Base-by-base conservation (phyloP, 805 yeast species). In the Metschnikowia kunwiensis region DNA sequence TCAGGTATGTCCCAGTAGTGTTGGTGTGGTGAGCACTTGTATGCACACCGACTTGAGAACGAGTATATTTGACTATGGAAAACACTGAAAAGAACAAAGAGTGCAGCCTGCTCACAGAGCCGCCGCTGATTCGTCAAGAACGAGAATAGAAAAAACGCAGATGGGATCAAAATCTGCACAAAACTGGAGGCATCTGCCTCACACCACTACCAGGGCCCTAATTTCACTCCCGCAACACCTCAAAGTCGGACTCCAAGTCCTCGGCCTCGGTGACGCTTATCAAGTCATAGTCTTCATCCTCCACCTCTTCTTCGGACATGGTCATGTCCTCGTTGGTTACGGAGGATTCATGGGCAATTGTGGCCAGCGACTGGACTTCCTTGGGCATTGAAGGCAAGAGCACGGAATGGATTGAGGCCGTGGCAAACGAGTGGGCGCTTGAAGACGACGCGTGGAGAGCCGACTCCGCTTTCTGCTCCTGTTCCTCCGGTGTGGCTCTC, bases 221-320 rank as follows among this genome's bases (percentile, higher is more conserved):
- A n/a, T n/a, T n/a, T n/a, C n/a, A 19, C 19, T 38, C 53, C 1
- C 68, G 60, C 42, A 67, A 56, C 17, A 67, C 43, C 39, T 66
- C 71, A 37, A 47, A 67, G 42, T 67, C 72, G 3, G 70, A 64
- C 21, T 49, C 57, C 26, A 48, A 40, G 17, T 50, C 55, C 23
- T 42, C 50, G 12, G 54, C 61, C 12, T 57, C 64, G 13, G 50
- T 57, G 27, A 51, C 53, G 38, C 65, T 58, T 24, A 64, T 57
- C 29, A 63, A 51, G 36, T 63, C 68, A 29, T 57, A 61, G 32
- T 59, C 67, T 12, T 61, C 66, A 16, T 44, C 53, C 13, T 44
- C 49, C 12, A 28, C 44, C 10, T 39, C 48, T 15, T 33, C 36
- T 9, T 19, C 37, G 15, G 37, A 32, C 33, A 23, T 34, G 5